Evolutionary conservation across 2,329 filamentous ascomycete species (phyloP).

Genomic region (Myriosclerotinia curreyana): DNA sequence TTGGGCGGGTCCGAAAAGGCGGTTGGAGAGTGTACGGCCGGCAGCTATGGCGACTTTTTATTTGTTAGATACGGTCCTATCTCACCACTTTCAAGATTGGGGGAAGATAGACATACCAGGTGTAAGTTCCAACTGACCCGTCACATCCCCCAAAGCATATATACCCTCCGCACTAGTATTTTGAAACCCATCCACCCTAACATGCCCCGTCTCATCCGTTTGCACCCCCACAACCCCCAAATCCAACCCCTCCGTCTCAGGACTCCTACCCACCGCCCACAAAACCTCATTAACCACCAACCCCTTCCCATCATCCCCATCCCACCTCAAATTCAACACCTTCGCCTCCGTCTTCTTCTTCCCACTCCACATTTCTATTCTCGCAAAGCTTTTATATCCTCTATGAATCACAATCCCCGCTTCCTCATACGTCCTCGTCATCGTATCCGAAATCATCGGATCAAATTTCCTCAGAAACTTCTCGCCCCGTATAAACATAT

Average conservation of each 20-base stretch:
- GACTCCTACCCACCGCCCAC: slow-evolving; percentile 49
- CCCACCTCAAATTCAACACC: slow-evolving; percentile 42
- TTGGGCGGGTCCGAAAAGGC: slow-evolving; percentile 48
- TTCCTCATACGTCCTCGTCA: slow-evolving; percentile 51
- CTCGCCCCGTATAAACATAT: slow-evolving; percentile 50
- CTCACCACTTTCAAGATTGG: not conserved
- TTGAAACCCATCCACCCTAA: slow-evolving; percentile 50
- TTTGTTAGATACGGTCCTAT: not conserved
- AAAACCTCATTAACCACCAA: slow-evolving; percentile 49
- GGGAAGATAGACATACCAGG: slow-evolving; percentile 42
- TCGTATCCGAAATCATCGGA: slow-evolving; percentile 50
- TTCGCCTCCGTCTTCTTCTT: slow-evolving; percentile 43
- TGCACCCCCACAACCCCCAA: slow-evolving; percentile 45
- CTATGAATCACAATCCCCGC: slow-evolving; percentile 48
- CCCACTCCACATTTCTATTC: slow-evolving; percentile 40
- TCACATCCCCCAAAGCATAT: slow-evolving; percentile 51
- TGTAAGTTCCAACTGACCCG: slow-evolving; percentile 50
- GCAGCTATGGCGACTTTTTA: slow-evolving; percentile 50
- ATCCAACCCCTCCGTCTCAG: slow-evolving; percentile 45
- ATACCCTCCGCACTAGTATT: slow-evolving; percentile 48
- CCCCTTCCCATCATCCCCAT: slow-evolving; percentile 45
- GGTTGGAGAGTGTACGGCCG: slow-evolving; percentile 48
- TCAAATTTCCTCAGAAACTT: slow-evolving; percentile 51
- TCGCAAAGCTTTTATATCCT: slow-evolving; percentile 46
- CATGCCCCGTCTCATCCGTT: slow-evolving; percentile 41